Evolutionary conservation across 1,284 basidiomycete species (phyloP), one percentile per base, ranked within the genome.

Genomic region (Ceratobasidium sp.): DNA sequence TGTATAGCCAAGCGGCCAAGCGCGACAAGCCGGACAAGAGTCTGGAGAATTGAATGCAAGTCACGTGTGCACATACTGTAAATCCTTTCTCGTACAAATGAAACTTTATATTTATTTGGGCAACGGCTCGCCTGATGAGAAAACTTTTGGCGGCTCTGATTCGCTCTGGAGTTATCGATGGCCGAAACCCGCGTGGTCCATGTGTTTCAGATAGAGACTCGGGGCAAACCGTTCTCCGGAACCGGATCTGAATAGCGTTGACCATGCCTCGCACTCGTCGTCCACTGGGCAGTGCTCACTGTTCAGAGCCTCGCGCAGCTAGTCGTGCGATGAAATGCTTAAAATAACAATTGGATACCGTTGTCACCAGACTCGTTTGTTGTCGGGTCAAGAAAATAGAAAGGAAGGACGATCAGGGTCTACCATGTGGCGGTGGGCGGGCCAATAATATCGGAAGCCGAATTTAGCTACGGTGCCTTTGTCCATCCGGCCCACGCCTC

Each of bases 391-490:
- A 23, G 33, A 30, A 70, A 20, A 55, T 38, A 20, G 27, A 20
- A 50, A 27, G 23, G 48, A 6, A 50, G 57, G 70, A 73, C 70
- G 70, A 73, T 73, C 70, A 73, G 70, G 69, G 57, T 60, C n/a
- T 35, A 23, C 55, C 55, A 64, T 73, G 70, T 73, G 70, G 70
- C 70, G 60, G 57, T 73, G 70, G 30, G 18, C 38, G 3, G 60
- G 44, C 54, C 54, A 71, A 71, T 71, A 55, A 70, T 71, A 30
- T 20, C 6, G 27, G 30, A 30, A 23, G n/a, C 70, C 20, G 59
- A 62, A 73, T 60, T 62, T 60, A 59, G 57, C 44, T 33, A 57
- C 67, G 67, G 30, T 20, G 60, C 60, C 67, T 52, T 54, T 69
- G 50, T 69, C 50, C 46, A n/a, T 10, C 30, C 67, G 41, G 23